A percentile compares a stretch with the other conserved stretches of the same genome.
Conservation (phyloP, 2,329 filamentous ascomycete genomes). For the Monilinia vaccinii-corymbosi region DNA sequence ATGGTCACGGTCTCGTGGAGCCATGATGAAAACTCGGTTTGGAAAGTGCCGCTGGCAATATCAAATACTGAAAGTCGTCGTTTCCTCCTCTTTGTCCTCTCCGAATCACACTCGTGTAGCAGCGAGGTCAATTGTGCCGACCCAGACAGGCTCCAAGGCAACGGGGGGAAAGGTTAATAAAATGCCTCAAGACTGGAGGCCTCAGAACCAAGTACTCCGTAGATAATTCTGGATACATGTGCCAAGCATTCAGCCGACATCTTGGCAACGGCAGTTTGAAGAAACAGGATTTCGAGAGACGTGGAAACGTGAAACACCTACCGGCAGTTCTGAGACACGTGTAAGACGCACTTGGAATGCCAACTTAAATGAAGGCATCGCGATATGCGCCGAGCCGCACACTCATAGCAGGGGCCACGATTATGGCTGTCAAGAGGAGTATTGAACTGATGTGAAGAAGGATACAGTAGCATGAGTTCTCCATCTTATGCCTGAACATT, state of each 20-base stretch:
- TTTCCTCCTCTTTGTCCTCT: background rate
- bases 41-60: background rate
- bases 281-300: background rate
- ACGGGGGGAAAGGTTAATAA: too few relatives aligned
- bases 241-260: conserved; percentile 4
- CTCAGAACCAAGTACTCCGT: too few relatives aligned
- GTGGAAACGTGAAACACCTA: background rate
- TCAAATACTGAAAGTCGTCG: background rate
- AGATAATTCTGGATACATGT: conserved; percentile 1
- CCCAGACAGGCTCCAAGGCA: too few relatives aligned
- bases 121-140: background rate
- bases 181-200: background rate
- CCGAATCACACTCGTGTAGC: background rate
- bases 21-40: background rate
- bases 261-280: conserved; percentile 3
- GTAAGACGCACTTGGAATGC: background rate
- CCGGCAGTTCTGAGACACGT: background rate
- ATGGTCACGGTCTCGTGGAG: background rate
- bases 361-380: background rate
- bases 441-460: background rate
- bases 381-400: background rate
- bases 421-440: background rate
- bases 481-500: background rate
- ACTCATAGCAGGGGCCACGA: background rate
- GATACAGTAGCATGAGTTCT: background rate